A percentile compares a stretch with the other conserved stretches of the same genome.
phyloP scores from a whole-genome alignment of 768 basidiomycete genomes.

The Cubamyces lactineus region DNA sequence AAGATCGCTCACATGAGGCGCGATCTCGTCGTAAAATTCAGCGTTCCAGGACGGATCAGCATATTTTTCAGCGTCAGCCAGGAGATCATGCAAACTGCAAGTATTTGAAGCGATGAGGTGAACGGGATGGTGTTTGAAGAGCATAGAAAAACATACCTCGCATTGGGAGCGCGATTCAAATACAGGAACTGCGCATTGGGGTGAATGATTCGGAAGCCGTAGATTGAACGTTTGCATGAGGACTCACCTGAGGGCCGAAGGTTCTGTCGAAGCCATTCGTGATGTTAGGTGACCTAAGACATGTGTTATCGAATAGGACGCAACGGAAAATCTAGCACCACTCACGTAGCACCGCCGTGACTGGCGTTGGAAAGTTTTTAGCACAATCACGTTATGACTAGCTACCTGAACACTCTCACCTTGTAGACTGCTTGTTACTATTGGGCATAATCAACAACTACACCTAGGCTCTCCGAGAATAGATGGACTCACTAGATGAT shows the following conservation, averaged over 20 bases:
- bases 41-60: constrained; percentile 34
- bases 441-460: too few species aligned
- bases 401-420: background rate
- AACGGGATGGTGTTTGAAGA: too few species aligned
- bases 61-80: constrained; percentile 30
- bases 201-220: background rate
- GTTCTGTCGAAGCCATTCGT: constrained; percentile 36
- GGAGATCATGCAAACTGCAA: constrained; percentile 22
- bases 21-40: constrained; percentile 35
- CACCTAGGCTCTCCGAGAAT: too few species aligned
- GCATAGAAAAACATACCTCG: constrained; percentile 2
- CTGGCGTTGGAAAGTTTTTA: background rate
- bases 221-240: too few species aligned
- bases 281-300: constrained; percentile 29
- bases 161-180: constrained; percentile 16
- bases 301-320: background rate
- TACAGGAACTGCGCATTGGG: constrained; percentile 18
- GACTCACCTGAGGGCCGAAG: constrained; percentile 32
- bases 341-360: constrained; percentile 22
- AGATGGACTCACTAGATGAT: constrained; percentile 23
- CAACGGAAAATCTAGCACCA: background rate
- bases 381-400: background rate
- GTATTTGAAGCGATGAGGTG: background rate
- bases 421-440: constrained; percentile 25
- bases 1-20: constrained; percentile 23